phyloP scores from a whole-genome alignment of 495 filamentous ascomycete genomes.

The Collariella sp. region DNA sequence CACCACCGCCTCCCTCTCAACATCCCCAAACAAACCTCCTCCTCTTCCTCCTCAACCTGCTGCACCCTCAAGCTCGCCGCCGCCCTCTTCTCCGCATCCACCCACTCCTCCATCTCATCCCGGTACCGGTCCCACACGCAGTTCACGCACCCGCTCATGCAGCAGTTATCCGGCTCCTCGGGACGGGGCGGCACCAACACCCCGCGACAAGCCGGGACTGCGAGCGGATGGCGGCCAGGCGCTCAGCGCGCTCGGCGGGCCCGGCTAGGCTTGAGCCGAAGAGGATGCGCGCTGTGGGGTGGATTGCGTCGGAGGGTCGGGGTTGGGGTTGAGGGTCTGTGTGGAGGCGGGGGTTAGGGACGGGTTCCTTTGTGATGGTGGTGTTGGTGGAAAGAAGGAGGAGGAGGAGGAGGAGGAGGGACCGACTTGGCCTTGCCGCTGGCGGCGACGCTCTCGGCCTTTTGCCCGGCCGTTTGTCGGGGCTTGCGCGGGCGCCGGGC shows the following conservation, averaged over 20 bases:
- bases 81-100: constrained; percentile 47
- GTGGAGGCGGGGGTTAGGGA: constrained; percentile 12
- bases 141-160: constrained; percentile 96
- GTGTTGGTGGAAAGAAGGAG: constrained; percentile 8
- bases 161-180: constrained; percentile 93
- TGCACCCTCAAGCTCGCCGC: constrained; percentile 22
- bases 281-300: constrained; percentile 48
- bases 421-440: constrained; percentile 27
- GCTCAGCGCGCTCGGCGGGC: constrained; percentile 53
- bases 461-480: constrained; percentile 13
- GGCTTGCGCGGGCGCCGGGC: constrained; percentile 16
- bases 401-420: constrained; percentile 18
- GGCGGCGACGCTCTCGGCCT: constrained; percentile 4
- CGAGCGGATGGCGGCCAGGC: constrained; percentile 47
- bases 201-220: constrained; percentile 59
- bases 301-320: constrained; percentile 15
- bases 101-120: constrained; percentile 89
- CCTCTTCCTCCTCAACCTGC: constrained; percentile 17
- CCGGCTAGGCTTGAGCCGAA: constrained; percentile 69
- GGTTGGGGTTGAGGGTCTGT: constrained; percentile 17
- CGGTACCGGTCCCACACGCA: constrained; percentile 92
- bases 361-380: constrained; percentile 32
- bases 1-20: constrained; percentile 5
- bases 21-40: constrained; percentile 13
- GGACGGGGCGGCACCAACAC: constrained; percentile 75